Percentiles rank a stretch among this genome's conserved stretches.
Evolutionary conservation across 768 basidiomycete genomes (phyloP).

Genomic region (Calocera viscosa): DNA sequence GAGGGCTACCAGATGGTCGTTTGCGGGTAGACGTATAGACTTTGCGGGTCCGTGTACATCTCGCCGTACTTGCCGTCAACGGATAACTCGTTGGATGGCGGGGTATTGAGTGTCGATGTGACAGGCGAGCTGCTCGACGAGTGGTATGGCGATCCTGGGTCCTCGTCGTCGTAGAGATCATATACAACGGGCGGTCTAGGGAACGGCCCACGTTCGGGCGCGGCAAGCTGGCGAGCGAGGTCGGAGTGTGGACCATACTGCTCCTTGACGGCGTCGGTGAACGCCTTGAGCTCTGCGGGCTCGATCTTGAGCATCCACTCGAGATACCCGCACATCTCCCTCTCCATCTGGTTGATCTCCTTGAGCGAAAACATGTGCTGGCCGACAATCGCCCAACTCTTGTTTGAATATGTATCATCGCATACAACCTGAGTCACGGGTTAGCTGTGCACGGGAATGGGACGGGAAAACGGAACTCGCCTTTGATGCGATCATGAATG

Average conservation of each 20-base stretch:
- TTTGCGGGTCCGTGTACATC: slow-evolving; percentile 1
- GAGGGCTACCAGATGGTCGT: neutral
- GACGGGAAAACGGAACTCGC: neutral
- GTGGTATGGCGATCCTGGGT: neutral
- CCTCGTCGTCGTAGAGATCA: slow-evolving; percentile 5
- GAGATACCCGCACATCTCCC: slow-evolving; percentile 85
- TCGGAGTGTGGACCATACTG: slow-evolving; percentile 23
- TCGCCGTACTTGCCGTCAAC: slow-evolving; percentile 1
- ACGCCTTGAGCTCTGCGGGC: slow-evolving; percentile 27
- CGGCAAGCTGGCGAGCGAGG: neutral
- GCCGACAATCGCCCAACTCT: slow-evolving; percentile 82
- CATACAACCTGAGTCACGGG: slow-evolving; percentile 46
- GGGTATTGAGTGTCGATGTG: neutral
- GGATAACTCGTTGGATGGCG: neutral
- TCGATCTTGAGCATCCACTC: slow-evolving; percentile 53
- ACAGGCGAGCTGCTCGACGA: neutral
- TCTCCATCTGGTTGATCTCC: slow-evolving; percentile 94
- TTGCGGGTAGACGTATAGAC: slow-evolving; percentile 2
- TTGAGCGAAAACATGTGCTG: slow-evolving; percentile 73
- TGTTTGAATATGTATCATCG: slow-evolving; percentile 89
- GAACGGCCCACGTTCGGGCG: neutral
- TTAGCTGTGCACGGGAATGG: slow-evolving; percentile 12
- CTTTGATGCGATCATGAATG: slow-evolving; percentile 85
- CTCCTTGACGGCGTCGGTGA: slow-evolving; percentile 26
- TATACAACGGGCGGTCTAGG: neutral